Percentiles rank a stretch among this genome's conserved stretches.
These are phyloP conservation scores for Tolypocladium inflatum DNA, from an alignment of 2,329 filamentous ascomycete species.

Conservation along the genomic window DNA sequence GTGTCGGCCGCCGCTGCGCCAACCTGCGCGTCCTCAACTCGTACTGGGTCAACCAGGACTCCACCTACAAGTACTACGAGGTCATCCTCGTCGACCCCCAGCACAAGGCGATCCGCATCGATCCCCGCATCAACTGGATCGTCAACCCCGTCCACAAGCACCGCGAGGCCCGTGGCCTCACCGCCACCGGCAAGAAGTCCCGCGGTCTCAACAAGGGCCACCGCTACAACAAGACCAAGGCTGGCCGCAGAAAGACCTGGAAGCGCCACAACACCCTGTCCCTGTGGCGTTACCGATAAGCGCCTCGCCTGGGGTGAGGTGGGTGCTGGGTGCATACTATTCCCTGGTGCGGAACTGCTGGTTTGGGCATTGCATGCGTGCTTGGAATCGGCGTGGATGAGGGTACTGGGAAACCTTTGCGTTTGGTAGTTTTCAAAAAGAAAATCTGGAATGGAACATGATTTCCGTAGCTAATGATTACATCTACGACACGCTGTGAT, in stretches of 20 bases:
- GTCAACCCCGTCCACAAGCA: conserved; percentile 99
- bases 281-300: conserved; percentile 94
- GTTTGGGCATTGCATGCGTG: conserved; percentile 7
- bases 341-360: conserved; percentile 1
- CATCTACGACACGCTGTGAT: not conserved
- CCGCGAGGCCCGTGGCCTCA: conserved; percentile 95
- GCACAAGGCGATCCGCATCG: conserved; percentile 99
- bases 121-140: conserved; percentile 99
- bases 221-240: conserved; percentile 96
- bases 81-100: conserved; percentile 99
- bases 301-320: conserved; percentile 7
- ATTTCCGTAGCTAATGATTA: conserved; percentile 10
- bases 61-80: conserved; percentile 99
- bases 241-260: conserved; percentile 99
- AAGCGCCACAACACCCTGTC: conserved; percentile 99
- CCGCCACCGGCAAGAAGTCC: conserved; percentile 98
- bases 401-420: conserved; percentile 2
- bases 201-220: conserved; percentile 99
- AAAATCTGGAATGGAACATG: conserved; percentile 20
- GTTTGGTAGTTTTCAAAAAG: conserved; percentile 8
- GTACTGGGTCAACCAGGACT: conserved; percentile 99
- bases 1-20: conserved; percentile 97
- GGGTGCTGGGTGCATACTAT: not conserved
- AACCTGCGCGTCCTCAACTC: conserved; percentile 99
- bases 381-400: conserved; percentile 2